These are phyloP conservation scores for Glaciozyma antarctica DNA, from an alignment of 768 basidiomycete species.

Conservation along the genomic window DNA sequence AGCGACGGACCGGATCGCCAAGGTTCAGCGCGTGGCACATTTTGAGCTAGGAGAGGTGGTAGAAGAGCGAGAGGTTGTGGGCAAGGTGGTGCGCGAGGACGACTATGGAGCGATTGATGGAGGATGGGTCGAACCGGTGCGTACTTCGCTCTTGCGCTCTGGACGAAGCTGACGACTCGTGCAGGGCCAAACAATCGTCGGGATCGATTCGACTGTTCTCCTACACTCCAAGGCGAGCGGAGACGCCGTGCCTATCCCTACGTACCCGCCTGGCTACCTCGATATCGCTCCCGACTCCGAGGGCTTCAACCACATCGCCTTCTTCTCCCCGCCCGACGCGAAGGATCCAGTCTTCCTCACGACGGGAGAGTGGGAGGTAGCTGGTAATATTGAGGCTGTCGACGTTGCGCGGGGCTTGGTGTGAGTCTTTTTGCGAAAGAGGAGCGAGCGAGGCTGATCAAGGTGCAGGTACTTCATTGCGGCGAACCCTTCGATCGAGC, in stretches of 20 bases:
- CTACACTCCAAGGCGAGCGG: neutral
- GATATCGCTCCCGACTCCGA: constrained; percentile 71
- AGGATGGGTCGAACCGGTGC: constrained; percentile 86
- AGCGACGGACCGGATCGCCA: constrained; percentile 75
- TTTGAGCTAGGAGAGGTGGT: constrained; percentile 50
- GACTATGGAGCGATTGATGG: constrained; percentile 83
- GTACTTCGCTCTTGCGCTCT: constrained; percentile 35
- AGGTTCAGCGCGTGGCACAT: constrained; percentile 65
- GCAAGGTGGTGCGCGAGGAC: constrained; percentile 59
- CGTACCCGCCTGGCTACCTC: constrained; percentile 52
- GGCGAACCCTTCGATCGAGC: constrained; percentile 67
- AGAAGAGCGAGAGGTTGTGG: constrained; percentile 41
- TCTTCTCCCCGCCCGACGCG: constrained; percentile 69
- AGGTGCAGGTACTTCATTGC: constrained; percentile 70
- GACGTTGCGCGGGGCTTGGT: constrained; percentile 59
- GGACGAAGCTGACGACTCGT: neutral
- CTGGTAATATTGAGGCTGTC: constrained; percentile 59
- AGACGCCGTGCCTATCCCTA: constrained; percentile 2
- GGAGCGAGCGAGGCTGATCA: no score
- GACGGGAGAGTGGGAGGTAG: constrained; percentile 81
- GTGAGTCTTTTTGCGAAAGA: constrained; percentile 46
- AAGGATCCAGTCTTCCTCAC: constrained; percentile 72
- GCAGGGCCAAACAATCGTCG: constrained; percentile 54
- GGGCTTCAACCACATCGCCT: constrained; percentile 85
- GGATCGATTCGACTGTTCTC: constrained; percentile 9